Base-by-base conservation (phyloP, 129 eudicot species). In the Pseudognaphalium luteoalbum region DNA sequence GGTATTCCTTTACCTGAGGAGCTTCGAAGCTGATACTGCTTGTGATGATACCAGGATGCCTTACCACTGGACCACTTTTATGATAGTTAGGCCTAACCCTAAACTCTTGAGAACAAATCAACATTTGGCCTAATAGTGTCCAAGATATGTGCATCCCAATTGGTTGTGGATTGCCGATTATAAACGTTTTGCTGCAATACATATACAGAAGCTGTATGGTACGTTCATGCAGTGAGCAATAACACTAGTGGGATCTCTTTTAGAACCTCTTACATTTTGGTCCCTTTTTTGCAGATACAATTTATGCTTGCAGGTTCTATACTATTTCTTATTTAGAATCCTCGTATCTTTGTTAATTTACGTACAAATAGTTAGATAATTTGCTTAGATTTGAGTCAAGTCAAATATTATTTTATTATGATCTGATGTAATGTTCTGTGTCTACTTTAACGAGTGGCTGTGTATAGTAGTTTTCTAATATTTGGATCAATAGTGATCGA, bases 211-310 rank as follows among this genome's bases (percentile, higher is more conserved):
- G 63, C 14, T 62, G 65, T 32, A 50, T 64, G 79, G 79, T 75
- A 72, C 72, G 65, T 75, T 65, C 65, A 75, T 44, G 52, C 17
- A 12, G 61, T 64, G 79, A 64, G 79, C 79, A 75, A 64, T 75
- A 35, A 64, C 47, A 47, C 60, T 72, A 65, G 65, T 65, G 65
- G 63, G 72, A 75, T 75, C 29, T 20, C 64, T 76, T 64, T 50
- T 17, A 65, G 62, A 65, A 30, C 72, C 79, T 75, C 79, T 65
- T 75, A 64, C 52, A 19, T 65, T 64, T 76, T 76, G 80, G 80
- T 76, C 80, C 80, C 72, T 64, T 63, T 6, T 65, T 72, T 76
- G 73, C 63, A 74, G 58, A 74, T 60, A 74, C 69, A 74, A 59
- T 74, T 60, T 57, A 62, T 44, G 72, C 72, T 17, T 75, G 72